Conservation (phyloP, 805 yeast species). For the Cyberlindnera nakhonratchasimensis region DNA sequence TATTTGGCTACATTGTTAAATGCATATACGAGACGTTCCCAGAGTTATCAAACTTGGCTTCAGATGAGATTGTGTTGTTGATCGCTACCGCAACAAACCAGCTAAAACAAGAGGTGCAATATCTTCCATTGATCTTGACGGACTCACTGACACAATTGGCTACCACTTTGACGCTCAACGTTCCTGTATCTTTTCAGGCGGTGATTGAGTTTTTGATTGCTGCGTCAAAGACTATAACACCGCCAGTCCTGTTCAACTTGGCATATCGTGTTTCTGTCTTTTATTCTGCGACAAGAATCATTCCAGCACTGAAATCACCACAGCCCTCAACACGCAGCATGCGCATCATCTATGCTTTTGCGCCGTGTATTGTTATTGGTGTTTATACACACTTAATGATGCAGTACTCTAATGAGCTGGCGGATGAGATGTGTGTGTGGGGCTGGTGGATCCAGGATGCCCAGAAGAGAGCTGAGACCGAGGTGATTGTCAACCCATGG, state of each 20-base stretch:
- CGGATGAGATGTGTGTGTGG: conserved; percentile 59
- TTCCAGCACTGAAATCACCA: conserved; percentile 63
- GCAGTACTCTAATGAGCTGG: conserved; percentile 70
- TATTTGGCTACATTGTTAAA: conserved; percentile 88
- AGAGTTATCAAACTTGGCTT: conserved; percentile 61
- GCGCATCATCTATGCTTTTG: conserved; percentile 73
- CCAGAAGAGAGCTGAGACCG: conserved; percentile 10
- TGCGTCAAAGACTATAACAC: conserved; percentile 56
- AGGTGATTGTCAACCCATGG: conserved; percentile 61
- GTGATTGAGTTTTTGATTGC: conserved; percentile 42
- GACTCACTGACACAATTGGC: conserved; percentile 26
- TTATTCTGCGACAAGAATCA: conserved; percentile 88
- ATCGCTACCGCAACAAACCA: conserved; percentile 34
- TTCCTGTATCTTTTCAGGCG: conserved; percentile 29
- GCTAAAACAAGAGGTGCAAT: conserved; percentile 32
- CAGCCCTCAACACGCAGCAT: conserved; percentile 32
- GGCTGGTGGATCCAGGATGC: conserved; percentile 41
- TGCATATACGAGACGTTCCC: conserved; percentile 93
- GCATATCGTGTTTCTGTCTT: conserved; percentile 85
- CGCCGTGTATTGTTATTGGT: conserved; percentile 92
- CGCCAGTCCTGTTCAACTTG: conserved; percentile 76
- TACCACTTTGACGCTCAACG: conserved; percentile 22
- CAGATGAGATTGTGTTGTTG: conserved; percentile 38
- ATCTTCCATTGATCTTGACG: conserved; percentile 28
- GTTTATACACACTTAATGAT: conserved; percentile 92